Conservation (phyloP, 2,329 filamentous ascomycete genomes). For the Rutstroemia sydowiana region DNA sequence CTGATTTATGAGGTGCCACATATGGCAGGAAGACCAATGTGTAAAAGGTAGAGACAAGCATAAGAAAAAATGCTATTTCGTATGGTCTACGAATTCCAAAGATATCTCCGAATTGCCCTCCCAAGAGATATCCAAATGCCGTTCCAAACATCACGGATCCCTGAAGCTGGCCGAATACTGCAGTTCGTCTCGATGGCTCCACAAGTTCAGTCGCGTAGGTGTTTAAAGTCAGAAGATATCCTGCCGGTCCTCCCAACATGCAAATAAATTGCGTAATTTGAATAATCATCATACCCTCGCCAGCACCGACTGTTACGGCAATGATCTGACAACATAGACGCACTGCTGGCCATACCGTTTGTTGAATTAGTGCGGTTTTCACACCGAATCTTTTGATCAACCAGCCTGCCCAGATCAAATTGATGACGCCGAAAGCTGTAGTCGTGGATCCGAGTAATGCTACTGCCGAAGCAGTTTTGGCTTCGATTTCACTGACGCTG, state of each 20-base stretch:
- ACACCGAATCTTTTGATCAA: constrained; percentile 60
- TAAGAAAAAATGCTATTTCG: constrained; percentile 53
- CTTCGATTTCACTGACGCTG: constrained; percentile 53
- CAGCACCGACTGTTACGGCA: constrained; percentile 55
- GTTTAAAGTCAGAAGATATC: constrained; percentile 63
- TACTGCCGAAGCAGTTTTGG: constrained; percentile 54
- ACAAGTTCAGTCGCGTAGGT: constrained; percentile 61
- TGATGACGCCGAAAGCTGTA: constrained; percentile 59
- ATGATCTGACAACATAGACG: constrained; percentile 57
- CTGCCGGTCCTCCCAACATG: constrained; percentile 59
- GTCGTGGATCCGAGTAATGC: constrained; percentile 61
- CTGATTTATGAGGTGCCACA: constrained; percentile 39
- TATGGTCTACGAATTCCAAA: constrained; percentile 60
- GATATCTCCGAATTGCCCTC: constrained; percentile 56
- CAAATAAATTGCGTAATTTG: constrained; percentile 62
- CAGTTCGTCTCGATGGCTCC: constrained; percentile 51
- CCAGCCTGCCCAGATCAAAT: constrained; percentile 61
- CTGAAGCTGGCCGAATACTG: constrained; percentile 57
- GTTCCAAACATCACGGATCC: constrained; percentile 61
- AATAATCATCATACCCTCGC: constrained; percentile 57
- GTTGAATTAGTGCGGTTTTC: constrained; percentile 52
- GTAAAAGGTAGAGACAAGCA: constrained; percentile 36
- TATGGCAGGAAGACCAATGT: constrained; percentile 37
- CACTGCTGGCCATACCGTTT: constrained; percentile 57
- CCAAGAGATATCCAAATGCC: constrained; percentile 55